phyloP scores from a whole-genome alignment of 306 rosid species.

The Cicer arietinum region DNA sequence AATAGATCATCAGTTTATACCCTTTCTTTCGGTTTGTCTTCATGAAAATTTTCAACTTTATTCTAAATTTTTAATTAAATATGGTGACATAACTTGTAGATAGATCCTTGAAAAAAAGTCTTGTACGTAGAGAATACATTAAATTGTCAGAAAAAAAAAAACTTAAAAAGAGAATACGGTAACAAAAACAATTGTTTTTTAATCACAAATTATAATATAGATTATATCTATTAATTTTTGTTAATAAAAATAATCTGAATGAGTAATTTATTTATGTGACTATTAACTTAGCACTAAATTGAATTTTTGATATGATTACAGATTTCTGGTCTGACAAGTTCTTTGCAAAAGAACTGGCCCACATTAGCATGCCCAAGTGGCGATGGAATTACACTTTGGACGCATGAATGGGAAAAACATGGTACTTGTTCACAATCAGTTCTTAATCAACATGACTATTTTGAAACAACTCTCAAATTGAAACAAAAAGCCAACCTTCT shows the following conservation, averaged over 20 bases:
- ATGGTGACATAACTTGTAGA: neutral
- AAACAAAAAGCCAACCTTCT: constrained; percentile 58
- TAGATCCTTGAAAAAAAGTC: neutral
- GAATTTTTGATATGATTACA: constrained; percentile 2
- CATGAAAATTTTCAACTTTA: constrained; percentile 20
- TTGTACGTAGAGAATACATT: neutral
- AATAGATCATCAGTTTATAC: neutral
- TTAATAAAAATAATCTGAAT: too few relatives aligned
- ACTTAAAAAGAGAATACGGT: too few relatives aligned
- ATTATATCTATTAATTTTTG: too few relatives aligned
- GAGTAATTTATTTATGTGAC: too few relatives aligned
- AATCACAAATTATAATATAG: neutral
- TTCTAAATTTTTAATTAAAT: constrained; percentile 17
- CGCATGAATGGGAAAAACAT: constrained; percentile 80
- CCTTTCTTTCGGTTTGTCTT: constrained; percentile 4
- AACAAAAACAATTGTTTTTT: too few relatives aligned
- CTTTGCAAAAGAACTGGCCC: constrained; percentile 65
- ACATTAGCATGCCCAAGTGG: constrained; percentile 78
- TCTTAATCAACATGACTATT: constrained; percentile 70
- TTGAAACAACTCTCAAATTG: constrained; percentile 59
- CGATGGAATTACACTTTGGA: constrained; percentile 63
- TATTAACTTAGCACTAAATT: constrained; percentile 10
- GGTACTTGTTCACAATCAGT: constrained; percentile 79
- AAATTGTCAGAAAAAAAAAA: too few relatives aligned
- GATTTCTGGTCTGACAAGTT: constrained; percentile 41